Conservation (phyloP, 225 moss, liverwort and hornwort genomes). For the Straminergon stramineum region DNA sequence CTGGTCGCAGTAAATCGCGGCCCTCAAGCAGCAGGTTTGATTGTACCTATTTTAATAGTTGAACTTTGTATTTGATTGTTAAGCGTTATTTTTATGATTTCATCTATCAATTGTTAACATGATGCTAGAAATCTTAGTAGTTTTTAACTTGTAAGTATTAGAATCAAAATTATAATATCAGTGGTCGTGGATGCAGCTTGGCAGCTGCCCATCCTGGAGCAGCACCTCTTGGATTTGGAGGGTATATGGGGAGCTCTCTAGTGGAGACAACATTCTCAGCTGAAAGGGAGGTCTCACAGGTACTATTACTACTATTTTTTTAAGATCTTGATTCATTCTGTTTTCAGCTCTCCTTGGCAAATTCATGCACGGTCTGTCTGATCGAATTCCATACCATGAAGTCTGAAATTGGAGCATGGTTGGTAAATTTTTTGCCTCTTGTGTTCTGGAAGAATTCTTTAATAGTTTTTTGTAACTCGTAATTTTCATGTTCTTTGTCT, state of each 20-base stretch:
- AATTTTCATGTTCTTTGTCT: not conserved
- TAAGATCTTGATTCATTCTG: not conserved
- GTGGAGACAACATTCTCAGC: slow-evolving; percentile 31
- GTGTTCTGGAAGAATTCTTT: not conserved
- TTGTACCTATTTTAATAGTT: not conserved
- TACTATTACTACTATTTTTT: not conserved
- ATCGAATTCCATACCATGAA: not conserved
- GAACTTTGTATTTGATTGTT: not conserved
- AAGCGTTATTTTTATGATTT: not conserved
- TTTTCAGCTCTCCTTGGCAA: not conserved
- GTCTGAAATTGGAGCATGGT: not conserved
- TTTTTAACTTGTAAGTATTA: not conserved
- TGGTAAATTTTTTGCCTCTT: not conserved
- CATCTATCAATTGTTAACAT: not conserved
- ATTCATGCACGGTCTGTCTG: not conserved
- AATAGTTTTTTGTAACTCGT: not conserved
- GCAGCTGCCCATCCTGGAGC: slow-evolving; percentile 66
- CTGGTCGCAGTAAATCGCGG: slow-evolving; percentile 58
- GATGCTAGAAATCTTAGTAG: not conserved
- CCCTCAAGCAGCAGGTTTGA: slow-evolving; percentile 95
- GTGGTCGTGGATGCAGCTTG: slow-evolving; percentile 34
- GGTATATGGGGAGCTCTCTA: slow-evolving; percentile 65
- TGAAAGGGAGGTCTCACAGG: slow-evolving; percentile 64
- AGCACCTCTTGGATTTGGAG: slow-evolving; percentile 68
- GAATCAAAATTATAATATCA: not conserved